A percentile compares a stretch with the other conserved stretches of the same genome.
Evolutionary conservation across 2,329 filamentous ascomycete genomes (phyloP).

Genomic region (Capronia americana): DNA sequence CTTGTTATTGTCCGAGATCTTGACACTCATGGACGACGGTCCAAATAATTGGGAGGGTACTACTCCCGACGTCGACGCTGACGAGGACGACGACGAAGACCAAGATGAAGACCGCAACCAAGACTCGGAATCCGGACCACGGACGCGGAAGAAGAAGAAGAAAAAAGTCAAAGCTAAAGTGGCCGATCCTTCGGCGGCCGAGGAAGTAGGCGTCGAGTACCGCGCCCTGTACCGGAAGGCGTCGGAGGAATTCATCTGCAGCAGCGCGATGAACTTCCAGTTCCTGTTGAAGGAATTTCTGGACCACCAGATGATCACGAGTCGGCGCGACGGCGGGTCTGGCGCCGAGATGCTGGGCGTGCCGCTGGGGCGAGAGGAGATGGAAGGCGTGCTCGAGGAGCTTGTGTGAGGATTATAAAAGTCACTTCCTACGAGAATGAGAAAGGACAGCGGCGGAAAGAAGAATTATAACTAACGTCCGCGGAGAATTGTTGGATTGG

Average conservation of each 20-base stretch:
- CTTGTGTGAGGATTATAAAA: constrained; percentile 43
- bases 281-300: constrained; percentile 96
- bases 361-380: constrained; percentile 84
- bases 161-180: not conserved
- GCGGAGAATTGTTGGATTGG: too few species aligned
- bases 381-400: constrained; percentile 73
- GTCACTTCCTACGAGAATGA: not conserved
- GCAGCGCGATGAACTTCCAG: constrained; percentile 92
- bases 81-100: constrained; percentile 42
- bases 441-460: too few species aligned
- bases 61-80: not conserved
- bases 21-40: constrained; percentile 69
- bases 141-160: not conserved
- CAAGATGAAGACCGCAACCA: constrained; percentile 32
- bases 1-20: constrained; percentile 81
- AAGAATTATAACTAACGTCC: too few species aligned
- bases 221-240: constrained; percentile 92
- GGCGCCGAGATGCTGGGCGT: constrained; percentile 86
- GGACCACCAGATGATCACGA: constrained; percentile 96
- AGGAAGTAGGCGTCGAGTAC: constrained; percentile 78
- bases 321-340: constrained; percentile 76
- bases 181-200: constrained; percentile 25
- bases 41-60: constrained; percentile 40
- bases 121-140: not conserved
- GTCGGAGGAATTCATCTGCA: constrained; percentile 95